Conservation (phyloP, 495 filamentous ascomycete species). For the Penicillium arizonense region DNA sequence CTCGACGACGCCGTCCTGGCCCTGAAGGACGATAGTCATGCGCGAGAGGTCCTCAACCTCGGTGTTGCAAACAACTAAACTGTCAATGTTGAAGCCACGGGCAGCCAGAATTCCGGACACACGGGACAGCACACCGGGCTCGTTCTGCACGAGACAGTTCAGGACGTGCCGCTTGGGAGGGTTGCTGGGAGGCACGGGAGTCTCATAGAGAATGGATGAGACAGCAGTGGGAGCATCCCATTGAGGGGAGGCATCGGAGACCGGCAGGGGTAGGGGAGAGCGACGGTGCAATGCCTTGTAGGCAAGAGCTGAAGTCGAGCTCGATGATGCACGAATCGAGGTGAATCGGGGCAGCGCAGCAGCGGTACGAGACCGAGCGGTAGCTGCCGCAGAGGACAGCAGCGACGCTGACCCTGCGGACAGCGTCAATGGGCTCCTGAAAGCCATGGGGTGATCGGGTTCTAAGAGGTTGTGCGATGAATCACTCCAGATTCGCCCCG, state of each 20-base stretch:
- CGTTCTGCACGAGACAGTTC: slow-evolving; percentile 98
- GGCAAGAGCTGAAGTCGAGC: slow-evolving; percentile 87
- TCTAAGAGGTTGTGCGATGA: slow-evolving; percentile 24
- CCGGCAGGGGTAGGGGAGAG: slow-evolving; percentile 76
- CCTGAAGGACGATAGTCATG: slow-evolving; percentile 97
- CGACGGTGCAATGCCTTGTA: slow-evolving; percentile 97
- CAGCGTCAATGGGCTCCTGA: slow-evolving; percentile 47
- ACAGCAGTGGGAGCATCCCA: slow-evolving; percentile 96
- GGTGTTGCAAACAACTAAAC: slow-evolving; percentile 93
- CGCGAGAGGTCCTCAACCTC: slow-evolving; percentile 96
- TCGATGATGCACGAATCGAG: slow-evolving; percentile 36
- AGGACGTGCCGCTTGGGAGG: slow-evolving; percentile 93
- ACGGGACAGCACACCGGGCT: slow-evolving; percentile 93
- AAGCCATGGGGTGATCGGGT: slow-evolving; percentile 41
- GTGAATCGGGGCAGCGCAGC: slow-evolving; percentile 37
- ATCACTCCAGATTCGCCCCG: slow-evolving; percentile 24
- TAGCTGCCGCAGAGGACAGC: slow-evolving; percentile 30
- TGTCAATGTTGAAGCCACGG: slow-evolving; percentile 98
- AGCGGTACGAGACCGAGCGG: slow-evolving; percentile 34
- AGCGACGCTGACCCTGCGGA: slow-evolving; percentile 37
- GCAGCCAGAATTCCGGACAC: slow-evolving; percentile 96
- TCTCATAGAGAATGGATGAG: slow-evolving; percentile 98
- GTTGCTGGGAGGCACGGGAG: slow-evolving; percentile 74
- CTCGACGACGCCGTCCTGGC: slow-evolving; percentile 96
- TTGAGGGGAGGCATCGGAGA: slow-evolving; percentile 66